phyloP scores from a whole-genome alignment of 805 yeast genomes.

The Myxozyma neglecta region DNA sequence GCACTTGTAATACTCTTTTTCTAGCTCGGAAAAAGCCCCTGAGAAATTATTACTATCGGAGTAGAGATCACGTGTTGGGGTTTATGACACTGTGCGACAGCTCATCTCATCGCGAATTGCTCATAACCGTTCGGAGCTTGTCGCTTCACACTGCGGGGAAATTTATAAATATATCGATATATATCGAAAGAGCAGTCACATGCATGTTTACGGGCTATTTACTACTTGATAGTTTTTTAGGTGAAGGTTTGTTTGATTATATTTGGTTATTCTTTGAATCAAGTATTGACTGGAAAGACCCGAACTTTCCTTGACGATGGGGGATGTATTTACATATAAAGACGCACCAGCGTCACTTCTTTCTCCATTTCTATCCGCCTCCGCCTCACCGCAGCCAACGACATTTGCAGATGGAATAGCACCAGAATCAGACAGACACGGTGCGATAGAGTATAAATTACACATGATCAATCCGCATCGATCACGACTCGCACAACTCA shows the following conservation, averaged over 20 bases:
- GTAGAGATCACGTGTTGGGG: neutral
- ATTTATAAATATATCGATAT: no score
- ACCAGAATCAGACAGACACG: constrained; percentile 29
- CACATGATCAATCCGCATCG: constrained; percentile 25
- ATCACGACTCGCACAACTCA: constrained; percentile 30
- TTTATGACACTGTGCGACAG: neutral
- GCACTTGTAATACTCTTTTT: neutral
- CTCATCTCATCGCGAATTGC: constrained; percentile 7
- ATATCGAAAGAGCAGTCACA: no score
- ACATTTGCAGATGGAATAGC: neutral
- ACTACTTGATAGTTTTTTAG: no score
- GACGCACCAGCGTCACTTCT: constrained; percentile 17
- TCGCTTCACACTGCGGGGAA: no score
- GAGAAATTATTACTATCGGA: no score
- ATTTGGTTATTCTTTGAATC: no score
- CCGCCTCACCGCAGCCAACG: neutral
- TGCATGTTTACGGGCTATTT: no score
- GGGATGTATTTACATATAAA: constrained; percentile 23
- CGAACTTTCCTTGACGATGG: neutral
- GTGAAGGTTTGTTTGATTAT: no score
- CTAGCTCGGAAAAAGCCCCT: no score
- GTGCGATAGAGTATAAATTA: constrained; percentile 31
- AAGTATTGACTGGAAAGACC: no score
- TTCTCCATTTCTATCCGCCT: constrained; percentile 15
- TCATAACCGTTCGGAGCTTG: neutral